A percentile compares a stretch with the other conserved stretches of the same genome.
These are phyloP conservation scores for Stellera chamaejasme DNA, from an alignment of 345 rosid species.

Conservation along the genomic window DNA sequence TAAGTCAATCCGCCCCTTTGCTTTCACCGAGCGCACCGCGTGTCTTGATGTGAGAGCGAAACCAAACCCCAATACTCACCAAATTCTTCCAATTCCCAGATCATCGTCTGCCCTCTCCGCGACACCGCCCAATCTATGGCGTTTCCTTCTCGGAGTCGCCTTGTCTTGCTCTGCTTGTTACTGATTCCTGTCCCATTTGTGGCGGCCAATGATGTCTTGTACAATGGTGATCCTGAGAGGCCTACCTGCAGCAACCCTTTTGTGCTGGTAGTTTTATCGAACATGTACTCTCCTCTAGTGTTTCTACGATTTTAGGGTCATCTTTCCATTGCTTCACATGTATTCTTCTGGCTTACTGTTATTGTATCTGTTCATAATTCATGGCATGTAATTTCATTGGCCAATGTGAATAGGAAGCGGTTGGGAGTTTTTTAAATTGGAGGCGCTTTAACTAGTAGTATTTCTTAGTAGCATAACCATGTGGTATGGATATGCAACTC, in stretches of 20 bases:
- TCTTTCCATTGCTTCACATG: not conserved
- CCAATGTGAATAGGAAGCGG: not conserved
- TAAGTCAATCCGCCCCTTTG: no score
- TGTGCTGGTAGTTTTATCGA: not conserved
- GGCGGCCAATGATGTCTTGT: not conserved
- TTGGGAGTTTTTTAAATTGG: not conserved
- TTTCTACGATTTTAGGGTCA: no score
- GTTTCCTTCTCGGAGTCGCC: conserved; percentile 3
- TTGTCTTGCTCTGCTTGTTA: not conserved
- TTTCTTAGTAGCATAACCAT: no score
- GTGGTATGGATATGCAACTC: no score
- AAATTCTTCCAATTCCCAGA: no score
- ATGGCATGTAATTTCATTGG: not conserved
- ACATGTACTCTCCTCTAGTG: not conserved
- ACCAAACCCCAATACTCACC: no score
- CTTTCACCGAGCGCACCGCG: no score
- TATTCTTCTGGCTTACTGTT: not conserved
- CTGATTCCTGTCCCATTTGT: not conserved
- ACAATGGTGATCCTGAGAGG: not conserved
- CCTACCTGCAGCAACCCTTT: not conserved
- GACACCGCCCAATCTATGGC: not conserved
- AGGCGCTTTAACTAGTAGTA: not conserved
- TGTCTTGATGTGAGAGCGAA: no score
- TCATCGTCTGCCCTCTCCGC: no score
- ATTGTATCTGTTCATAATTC: not conserved